Evolutionary conservation across 257 asterid species (phyloP).

Genomic region (Oldenlandia corymbosa): DNA sequence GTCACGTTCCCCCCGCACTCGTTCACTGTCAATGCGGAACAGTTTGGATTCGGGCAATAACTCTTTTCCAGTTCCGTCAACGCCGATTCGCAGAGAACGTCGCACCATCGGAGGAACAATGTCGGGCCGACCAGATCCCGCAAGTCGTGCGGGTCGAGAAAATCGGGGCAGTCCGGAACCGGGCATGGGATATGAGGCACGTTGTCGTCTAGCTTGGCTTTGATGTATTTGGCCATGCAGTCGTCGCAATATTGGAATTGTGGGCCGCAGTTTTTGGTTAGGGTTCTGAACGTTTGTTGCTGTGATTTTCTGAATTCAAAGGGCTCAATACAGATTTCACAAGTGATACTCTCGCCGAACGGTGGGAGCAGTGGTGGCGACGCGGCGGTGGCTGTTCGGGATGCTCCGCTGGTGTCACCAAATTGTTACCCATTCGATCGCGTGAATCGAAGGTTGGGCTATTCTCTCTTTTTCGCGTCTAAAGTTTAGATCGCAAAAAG

Average conservation of each 20-base stretch:
- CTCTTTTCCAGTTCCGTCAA: conserved; percentile 29
- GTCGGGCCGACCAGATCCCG: conserved; percentile 28
- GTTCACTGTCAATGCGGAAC: conserved; percentile 50
- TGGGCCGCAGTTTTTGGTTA: conserved; percentile 24
- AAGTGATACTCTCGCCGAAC: conserved; percentile 24
- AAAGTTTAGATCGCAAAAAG: too few relatives aligned
- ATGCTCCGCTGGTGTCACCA: neutral
- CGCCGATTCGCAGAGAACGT: conserved; percentile 48
- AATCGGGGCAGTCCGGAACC: conserved; percentile 35
- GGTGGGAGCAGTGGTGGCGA: neutral
- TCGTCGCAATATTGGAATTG: conserved; percentile 67
- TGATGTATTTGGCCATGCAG: conserved; percentile 57
- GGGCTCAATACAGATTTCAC: conserved; percentile 66
- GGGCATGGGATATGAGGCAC: conserved; percentile 54
- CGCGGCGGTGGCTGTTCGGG: conserved; percentile 3
- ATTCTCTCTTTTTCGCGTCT: too few relatives aligned
- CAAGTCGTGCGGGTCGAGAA: conserved; percentile 52
- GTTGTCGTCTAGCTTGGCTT: conserved; percentile 50
- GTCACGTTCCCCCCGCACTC: conserved; percentile 60
- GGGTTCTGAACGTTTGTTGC: conserved; percentile 14
- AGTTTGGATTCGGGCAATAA: conserved; percentile 52
- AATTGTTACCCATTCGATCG: conserved; percentile 14
- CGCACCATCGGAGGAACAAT: conserved; percentile 69
- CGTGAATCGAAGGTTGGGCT: conserved; percentile 1
- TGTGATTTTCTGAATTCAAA: conserved; percentile 10